phyloP scores from a whole-genome alignment of 306 rosid genomes.

The Gynostemma pentaphyllum region DNA sequence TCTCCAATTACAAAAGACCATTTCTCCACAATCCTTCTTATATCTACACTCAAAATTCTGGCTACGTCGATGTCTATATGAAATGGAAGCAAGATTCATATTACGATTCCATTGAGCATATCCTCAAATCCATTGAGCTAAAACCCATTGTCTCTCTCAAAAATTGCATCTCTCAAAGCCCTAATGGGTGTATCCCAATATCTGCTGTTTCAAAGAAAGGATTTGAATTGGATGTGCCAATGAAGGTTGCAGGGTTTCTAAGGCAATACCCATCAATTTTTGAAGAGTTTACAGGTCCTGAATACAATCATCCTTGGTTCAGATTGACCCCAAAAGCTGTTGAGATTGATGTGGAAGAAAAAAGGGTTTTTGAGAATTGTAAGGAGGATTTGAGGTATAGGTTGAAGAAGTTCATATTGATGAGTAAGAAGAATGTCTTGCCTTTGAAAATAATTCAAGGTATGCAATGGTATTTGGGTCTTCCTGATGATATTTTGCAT shows the following conservation, averaged over 20 bases:
- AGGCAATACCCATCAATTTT: constrained; percentile 79
- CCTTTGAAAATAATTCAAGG: constrained; percentile 76
- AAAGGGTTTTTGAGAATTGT: constrained; percentile 43
- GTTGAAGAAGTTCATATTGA: constrained; percentile 66
- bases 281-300: constrained; percentile 65
- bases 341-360: constrained; percentile 61
- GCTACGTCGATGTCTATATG: constrained; percentile 81
- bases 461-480: constrained; percentile 87
- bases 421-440: constrained; percentile 52
- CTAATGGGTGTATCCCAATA: constrained; percentile 66
- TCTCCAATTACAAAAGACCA: constrained; percentile 13
- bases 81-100: constrained; percentile 77
- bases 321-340: constrained; percentile 68
- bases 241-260: constrained; percentile 62
- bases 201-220: constrained; percentile 63
- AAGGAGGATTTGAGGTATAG: constrained; percentile 47
- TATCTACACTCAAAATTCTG: constrained; percentile 24
- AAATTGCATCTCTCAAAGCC: constrained; percentile 47
- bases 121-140: constrained; percentile 51
- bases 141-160: constrained; percentile 59
- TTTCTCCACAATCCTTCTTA: constrained; percentile 21
- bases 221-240: constrained; percentile 45
- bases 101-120: constrained; percentile 60
- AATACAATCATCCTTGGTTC: constrained; percentile 78
- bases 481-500: constrained; percentile 55